Conservation (phyloP, 257 asterid species). For the Primulina tabacum region DNA sequence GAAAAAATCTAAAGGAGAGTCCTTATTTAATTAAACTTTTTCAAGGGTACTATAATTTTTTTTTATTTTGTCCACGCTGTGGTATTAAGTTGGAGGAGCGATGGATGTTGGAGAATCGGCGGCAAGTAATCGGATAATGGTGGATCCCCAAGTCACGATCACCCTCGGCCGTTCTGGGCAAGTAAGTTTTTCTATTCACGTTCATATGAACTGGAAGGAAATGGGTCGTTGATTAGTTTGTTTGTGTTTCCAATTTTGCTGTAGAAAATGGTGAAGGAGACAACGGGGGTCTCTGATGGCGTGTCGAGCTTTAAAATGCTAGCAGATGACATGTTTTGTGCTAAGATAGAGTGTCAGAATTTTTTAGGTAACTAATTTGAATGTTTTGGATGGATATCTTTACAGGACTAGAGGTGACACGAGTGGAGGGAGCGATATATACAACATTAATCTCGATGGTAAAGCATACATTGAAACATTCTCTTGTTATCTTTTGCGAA, state of each 20-base stretch:
- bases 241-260: neutral
- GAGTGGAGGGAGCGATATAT: slow-evolving; percentile 27
- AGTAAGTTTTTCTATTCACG: slow-evolving; percentile 29
- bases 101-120: neutral
- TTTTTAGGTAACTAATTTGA: slow-evolving; percentile 3
- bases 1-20: too few species aligned
- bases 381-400: slow-evolving; percentile 22
- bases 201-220: neutral
- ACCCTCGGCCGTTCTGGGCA: slow-evolving; percentile 71
- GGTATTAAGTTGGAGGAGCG: neutral
- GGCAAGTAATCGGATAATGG: slow-evolving; percentile 30
- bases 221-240: neutral
- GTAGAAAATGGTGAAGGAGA: slow-evolving; percentile 58
- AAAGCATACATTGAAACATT: slow-evolving; percentile 12
- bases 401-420: slow-evolving; percentile 40
- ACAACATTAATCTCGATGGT: slow-evolving; percentile 33
- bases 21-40: too few species aligned
- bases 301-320: neutral
- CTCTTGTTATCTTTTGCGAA: neutral
- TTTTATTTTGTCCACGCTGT: neutral
- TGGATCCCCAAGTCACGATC: slow-evolving; percentile 53
- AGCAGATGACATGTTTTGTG: neutral
- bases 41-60: too few species aligned
- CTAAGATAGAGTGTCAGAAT: neutral
- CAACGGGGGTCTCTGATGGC: slow-evolving; percentile 30